A percentile compares a stretch with the other conserved stretches of the same genome.
phyloP scores from a whole-genome alignment of 1,284 basidiomycete species.

The Somion occarium region DNA sequence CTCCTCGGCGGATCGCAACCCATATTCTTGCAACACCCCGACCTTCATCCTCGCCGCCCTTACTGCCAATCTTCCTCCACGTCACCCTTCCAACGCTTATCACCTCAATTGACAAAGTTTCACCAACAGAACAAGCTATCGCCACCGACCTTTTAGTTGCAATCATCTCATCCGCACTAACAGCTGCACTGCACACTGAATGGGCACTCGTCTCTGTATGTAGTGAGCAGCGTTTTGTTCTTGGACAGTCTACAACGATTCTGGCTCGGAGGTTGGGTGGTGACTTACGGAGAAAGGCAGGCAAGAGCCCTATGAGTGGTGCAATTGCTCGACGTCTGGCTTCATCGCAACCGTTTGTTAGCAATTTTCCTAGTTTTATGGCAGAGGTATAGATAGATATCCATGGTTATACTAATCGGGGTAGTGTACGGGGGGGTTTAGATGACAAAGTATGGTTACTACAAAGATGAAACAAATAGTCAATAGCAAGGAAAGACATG shows the following conservation, averaged over 20 bases:
- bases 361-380: constrained; percentile 70
- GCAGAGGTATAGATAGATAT: constrained; percentile 23
- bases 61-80: constrained; percentile 70
- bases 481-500: background rate
- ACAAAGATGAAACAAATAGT: no score
- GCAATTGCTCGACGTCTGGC: constrained; percentile 53
- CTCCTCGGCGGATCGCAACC: constrained; percentile 54
- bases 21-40: constrained; percentile 61
- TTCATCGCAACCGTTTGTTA: constrained; percentile 56
- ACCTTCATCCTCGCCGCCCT: constrained; percentile 44
- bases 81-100: constrained; percentile 57
- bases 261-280: constrained; percentile 59
- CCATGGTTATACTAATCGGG: background rate
- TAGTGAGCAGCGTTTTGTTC: constrained; percentile 40
- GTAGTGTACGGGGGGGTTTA: background rate
- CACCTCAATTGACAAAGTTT: constrained; percentile 41
- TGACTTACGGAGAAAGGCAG: constrained; percentile 50
- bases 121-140: constrained; percentile 43
- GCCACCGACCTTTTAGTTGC: constrained; percentile 56
- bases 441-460: no score
- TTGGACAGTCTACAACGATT: constrained; percentile 56
- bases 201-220: constrained; percentile 53
- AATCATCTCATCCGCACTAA: constrained; percentile 59
- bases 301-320: constrained; percentile 45
- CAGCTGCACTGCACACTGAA: constrained; percentile 63